Conservation (phyloP, 2,329 filamentous ascomycete genomes). For the Blastomyces silverae region DNA sequence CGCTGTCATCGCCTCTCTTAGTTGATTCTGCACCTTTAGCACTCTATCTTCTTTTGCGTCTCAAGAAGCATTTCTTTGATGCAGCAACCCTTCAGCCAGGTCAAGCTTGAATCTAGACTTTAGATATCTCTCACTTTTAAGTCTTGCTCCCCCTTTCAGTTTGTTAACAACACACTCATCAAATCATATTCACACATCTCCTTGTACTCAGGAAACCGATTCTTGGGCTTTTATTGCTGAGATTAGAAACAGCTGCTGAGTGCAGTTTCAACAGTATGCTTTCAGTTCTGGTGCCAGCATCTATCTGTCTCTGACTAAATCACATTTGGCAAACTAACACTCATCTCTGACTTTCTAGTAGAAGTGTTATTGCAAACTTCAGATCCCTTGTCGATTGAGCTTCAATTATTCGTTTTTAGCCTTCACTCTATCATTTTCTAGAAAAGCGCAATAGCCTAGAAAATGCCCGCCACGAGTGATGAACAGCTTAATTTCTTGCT, state of each 20-base stretch:
- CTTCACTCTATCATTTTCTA: neutral
- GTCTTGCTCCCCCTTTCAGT: neutral
- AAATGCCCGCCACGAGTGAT: slow-evolving; percentile 49
- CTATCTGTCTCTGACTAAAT: neutral
- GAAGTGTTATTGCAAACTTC: neutral
- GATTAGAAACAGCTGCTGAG: neutral
- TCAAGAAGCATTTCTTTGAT: neutral
- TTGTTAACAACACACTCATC: neutral
- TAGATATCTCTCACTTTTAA: neutral
- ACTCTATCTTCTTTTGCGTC: neutral
- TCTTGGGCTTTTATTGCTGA: neutral
- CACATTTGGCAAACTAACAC: neutral
- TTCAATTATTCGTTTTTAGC: neutral
- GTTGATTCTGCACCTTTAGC: neutral
- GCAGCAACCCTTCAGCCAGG: neutral
- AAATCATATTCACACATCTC: neutral
- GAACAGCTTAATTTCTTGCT: slow-evolving; percentile 61
- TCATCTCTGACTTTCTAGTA: neutral
- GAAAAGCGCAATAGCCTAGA: neutral
- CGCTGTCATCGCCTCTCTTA: neutral
- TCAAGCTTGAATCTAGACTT: neutral
- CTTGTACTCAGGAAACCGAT: neutral
- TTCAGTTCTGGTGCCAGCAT: neutral
- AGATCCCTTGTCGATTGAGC: neutral
- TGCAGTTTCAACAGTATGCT: neutral